Percentiles rank a stretch among this genome's conserved stretches.
These are phyloP conservation scores for Nosema muscidifuracis DNA, from an alignment of 371 early-diverging fungal species.

Conservation along the genomic window DNA sequence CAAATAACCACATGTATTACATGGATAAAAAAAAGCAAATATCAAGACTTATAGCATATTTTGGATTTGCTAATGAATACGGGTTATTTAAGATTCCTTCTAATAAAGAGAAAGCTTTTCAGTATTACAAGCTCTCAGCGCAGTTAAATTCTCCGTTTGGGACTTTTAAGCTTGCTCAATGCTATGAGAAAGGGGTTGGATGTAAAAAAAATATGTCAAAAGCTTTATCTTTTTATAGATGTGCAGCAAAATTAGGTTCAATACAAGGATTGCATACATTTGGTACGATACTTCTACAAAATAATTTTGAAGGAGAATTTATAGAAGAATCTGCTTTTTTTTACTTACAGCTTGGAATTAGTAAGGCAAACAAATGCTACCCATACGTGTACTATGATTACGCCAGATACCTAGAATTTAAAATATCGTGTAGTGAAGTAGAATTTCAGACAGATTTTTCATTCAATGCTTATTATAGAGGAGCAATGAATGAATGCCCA, in stretches of 20 bases:
- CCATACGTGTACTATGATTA: slow-evolving; percentile 62
- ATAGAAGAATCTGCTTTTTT: slow-evolving; percentile 55
- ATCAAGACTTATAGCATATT: neutral
- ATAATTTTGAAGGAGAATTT: slow-evolving; percentile 18
- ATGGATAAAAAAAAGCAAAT: neutral
- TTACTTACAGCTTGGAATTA: slow-evolving; percentile 58
- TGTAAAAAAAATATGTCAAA: slow-evolving; percentile 40
- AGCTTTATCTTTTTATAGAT: slow-evolving; percentile 61
- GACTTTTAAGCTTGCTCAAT: slow-evolving; percentile 61
- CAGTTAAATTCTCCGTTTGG: slow-evolving; percentile 57
- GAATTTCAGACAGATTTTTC: slow-evolving; percentile 48
- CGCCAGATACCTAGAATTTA: slow-evolving; percentile 58
- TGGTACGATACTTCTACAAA: slow-evolving; percentile 59
- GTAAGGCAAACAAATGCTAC: slow-evolving; percentile 56
- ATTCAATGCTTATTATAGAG: slow-evolving; percentile 54
- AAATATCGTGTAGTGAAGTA: slow-evolving; percentile 7
- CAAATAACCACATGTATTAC: neutral
- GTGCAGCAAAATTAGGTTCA: slow-evolving; percentile 62
- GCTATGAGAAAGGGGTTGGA: slow-evolving; percentile 61
- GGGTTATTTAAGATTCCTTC: slow-evolving; percentile 42
- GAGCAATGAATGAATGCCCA: slow-evolving; percentile 57
- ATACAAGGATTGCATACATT: slow-evolving; percentile 60
- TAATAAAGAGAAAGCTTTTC: slow-evolving; percentile 53
- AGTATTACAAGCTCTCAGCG: slow-evolving; percentile 57
- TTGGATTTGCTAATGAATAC: slow-evolving; percentile 46